Evolutionary conservation across 202 grass and related monocot genomes (phyloP), one percentile per base, ranked within the genome.

Genomic region (Dendrocalamus latiflorus): DNA sequence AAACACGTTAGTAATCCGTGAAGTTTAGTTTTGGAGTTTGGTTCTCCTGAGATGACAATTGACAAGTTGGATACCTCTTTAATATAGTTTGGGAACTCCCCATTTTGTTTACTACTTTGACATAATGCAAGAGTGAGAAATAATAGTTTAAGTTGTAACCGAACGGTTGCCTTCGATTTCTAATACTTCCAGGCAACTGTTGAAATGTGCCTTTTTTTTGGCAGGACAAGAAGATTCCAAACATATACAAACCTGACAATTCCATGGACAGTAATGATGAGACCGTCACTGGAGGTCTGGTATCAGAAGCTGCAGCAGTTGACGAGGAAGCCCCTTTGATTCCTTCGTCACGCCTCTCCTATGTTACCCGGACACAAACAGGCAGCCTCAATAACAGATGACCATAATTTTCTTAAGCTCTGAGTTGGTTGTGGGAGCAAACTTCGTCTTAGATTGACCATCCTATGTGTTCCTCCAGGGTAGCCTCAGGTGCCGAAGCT

Each of bases 271-370:
- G n/a, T 62, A 78, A 70, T 49, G 92, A 74, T 33, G 91, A 80
- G 42, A 84, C 76, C 30, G 51, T 77, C 54, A 20, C 55, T 64
- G 89, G 89, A 72, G 60, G 47, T 60, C 21, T 60, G 88, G 67
- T 72, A 62, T 91, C 86, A 72, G 94, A 93, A 86, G 73, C 68
- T 18, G 74, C 83, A 28, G 73, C 47, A 30, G 78, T 72, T 53
- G 95, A 98, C 68, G 92, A 98, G 89, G 95, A 95, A 89, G 81
- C 92, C 60, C 90, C 89, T 74, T 89, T 98, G 79, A 80, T 98
- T 73, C n/a, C n/a, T n/a, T n/a, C n/a, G n/a, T n/a, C n/a, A n/a
- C n/a, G n/a, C n/a, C n/a, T n/a, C n/a, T n/a, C n/a, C n/a, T n/a
- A n/a, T n/a, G n/a, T n/a, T n/a, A n/a, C n/a, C n/a, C n/a, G n/a